A percentile compares a stretch with the other conserved stretches of the same genome.
phyloP scores from a whole-genome alignment of 73 alveolate genomes.

The Stentor coeruleus region DNA sequence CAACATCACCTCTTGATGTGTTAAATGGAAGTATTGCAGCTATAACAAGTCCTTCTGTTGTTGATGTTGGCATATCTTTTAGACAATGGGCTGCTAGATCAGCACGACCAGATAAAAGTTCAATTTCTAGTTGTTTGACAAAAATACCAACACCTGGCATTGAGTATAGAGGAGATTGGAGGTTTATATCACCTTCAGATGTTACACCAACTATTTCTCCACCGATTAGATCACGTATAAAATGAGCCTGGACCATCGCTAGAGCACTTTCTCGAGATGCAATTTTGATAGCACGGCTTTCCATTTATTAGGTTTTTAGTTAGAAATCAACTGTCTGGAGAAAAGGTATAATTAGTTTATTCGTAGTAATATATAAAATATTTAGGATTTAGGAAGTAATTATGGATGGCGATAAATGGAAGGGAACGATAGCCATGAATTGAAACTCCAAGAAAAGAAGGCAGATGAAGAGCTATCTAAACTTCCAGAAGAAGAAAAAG shows the following conservation, averaged over 20 bases:
- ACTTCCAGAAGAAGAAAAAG: not conserved
- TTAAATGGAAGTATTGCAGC: conserved; percentile 58
- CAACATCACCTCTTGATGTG: conserved; percentile 27
- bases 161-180: conserved; percentile 44
- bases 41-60: conserved; percentile 29
- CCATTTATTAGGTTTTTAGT: too few relatives aligned
- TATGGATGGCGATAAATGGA: conserved; percentile 18
- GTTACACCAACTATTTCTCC: conserved; percentile 9
- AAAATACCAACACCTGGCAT: conserved; percentile 65
- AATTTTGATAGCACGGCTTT: conserved; percentile 33
- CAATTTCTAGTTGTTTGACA: conserved; percentile 53
- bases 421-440: conserved; percentile 5
- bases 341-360: too few relatives aligned
- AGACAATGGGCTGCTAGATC: conserved; percentile 67
- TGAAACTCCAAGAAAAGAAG: not conserved
- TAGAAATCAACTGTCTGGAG: too few relatives aligned
- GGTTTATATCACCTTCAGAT: conserved; percentile 55
- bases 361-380: too few relatives aligned
- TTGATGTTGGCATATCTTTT: conserved; percentile 65
- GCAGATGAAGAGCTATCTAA: not conserved
- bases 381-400: too few relatives aligned
- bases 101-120: conserved; percentile 40
- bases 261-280: conserved; percentile 58
- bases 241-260: conserved; percentile 53
- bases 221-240: conserved; percentile 28